Percentiles rank a stretch among this genome's conserved stretches.
phyloP scores from a whole-genome alignment of 2,329 filamentous ascomycete species.

The Phaeosphaeriaceae sp. region DNA sequence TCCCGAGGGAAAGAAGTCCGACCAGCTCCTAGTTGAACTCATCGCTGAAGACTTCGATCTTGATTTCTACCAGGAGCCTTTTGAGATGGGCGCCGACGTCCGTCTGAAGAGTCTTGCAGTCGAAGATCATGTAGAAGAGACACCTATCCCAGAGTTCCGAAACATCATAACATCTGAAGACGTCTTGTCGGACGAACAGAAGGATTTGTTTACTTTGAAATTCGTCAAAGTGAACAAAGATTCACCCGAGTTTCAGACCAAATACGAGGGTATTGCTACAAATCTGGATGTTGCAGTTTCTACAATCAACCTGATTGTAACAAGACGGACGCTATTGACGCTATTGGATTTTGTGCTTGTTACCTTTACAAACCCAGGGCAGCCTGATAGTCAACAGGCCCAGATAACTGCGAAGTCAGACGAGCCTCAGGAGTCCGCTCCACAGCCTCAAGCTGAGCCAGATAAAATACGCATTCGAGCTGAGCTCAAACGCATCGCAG shows the following conservation, averaged over 20 bases:
- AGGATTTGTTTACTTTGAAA: conserved; percentile 84
- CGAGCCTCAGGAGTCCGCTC: conserved; percentile 46
- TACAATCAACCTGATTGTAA: conserved; percentile 95
- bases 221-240: conserved; percentile 87
- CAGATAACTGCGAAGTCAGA: conserved; percentile 39
- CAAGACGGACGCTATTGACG: conserved; percentile 87
- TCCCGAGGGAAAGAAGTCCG: conserved; percentile 74
- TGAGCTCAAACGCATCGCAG: conserved; percentile 87
- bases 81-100: conserved; percentile 92
- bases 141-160: conserved; percentile 88
- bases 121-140: conserved; percentile 91
- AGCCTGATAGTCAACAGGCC: conserved; percentile 49
- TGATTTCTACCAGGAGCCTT: conserved; percentile 85
- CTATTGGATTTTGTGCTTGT: conserved; percentile 91
- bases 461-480: conserved; percentile 93
- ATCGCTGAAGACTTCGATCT: conserved; percentile 89
- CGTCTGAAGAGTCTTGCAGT: conserved; percentile 84
- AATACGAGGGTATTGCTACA: conserved; percentile 91
- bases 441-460: conserved; percentile 51
- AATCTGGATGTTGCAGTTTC: conserved; percentile 91
- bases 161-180: conserved; percentile 95
- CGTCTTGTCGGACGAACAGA: conserved; percentile 70
- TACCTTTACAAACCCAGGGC: conserved; percentile 77
- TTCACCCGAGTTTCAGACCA: conserved; percentile 90
- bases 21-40: conserved; percentile 85